Conservation (phyloP, 2,329 filamentous ascomycete species). For the Alternaria arbusti region DNA sequence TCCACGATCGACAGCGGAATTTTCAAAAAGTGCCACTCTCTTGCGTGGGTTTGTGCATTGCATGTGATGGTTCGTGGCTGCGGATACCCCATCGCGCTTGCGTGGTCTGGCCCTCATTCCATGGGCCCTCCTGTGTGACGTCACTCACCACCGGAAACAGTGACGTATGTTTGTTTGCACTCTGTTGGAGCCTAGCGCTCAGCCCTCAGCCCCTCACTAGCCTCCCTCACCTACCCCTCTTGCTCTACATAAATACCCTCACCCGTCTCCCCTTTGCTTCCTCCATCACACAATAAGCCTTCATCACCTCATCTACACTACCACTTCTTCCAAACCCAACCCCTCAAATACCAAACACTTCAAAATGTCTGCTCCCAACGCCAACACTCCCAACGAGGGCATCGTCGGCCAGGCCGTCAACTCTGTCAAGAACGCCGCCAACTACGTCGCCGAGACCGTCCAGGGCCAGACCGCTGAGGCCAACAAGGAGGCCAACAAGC, state of each 20-base stretch:
- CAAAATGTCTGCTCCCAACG: slow-evolving; percentile 55
- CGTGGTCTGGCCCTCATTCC: slow-evolving; percentile 9
- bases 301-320: not conserved
- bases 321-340: slow-evolving; percentile 4
- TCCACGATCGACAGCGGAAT: slow-evolving; percentile 21
- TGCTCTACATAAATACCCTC: slow-evolving; percentile 23
- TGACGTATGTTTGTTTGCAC: slow-evolving; percentile 9
- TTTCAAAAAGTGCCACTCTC: slow-evolving; percentile 10
- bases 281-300: slow-evolving; percentile 24
- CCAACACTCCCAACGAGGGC: slow-evolving; percentile 52
- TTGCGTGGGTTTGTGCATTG: slow-evolving; percentile 6
- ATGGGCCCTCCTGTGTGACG: slow-evolving; percentile 3
- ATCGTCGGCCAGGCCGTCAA: slow-evolving; percentile 52
- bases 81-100: not conserved
- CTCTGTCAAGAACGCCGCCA: slow-evolving; percentile 63
- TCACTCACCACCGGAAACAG: not conserved
- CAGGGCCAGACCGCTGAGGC: slow-evolving; percentile 63
- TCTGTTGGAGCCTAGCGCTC: not conserved
- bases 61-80: slow-evolving; percentile 9
- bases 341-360: slow-evolving; percentile 22
- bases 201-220: slow-evolving; percentile 5
- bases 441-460: slow-evolving; percentile 71
- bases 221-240: slow-evolving; percentile 2
- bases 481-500: slow-evolving; percentile 74
- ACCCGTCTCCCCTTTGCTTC: slow-evolving; percentile 10